A percentile compares a stretch with the other conserved stretches of the same genome.
Evolutionary conservation across 2,329 filamentous ascomycete species (phyloP).

Genomic region (Verticillium zaregamsianum): DNA sequence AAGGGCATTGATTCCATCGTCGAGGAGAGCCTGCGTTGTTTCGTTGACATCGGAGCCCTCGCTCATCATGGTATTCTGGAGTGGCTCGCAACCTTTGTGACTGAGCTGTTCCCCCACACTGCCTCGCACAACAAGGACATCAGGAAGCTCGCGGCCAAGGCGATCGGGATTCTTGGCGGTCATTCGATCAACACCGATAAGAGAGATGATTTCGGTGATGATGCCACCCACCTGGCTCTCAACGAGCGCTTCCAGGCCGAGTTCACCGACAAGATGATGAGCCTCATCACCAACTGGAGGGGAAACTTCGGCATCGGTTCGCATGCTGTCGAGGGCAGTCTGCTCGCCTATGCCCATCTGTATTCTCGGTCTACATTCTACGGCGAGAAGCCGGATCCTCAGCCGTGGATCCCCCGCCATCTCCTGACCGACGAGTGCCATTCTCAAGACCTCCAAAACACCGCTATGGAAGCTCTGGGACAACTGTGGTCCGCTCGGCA

Average conservation of each 20-base stretch:
- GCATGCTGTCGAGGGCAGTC: slow-evolving; percentile 41
- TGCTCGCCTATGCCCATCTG: slow-evolving; percentile 40
- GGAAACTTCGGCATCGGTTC: slow-evolving; percentile 37
- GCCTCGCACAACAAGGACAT: slow-evolving; percentile 67
- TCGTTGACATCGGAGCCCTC: slow-evolving; percentile 52
- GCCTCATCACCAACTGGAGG: slow-evolving; percentile 40
- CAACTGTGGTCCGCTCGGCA: slow-evolving; percentile 44
- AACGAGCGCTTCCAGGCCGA: slow-evolving; percentile 16
- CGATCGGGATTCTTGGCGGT: slow-evolving; percentile 72
- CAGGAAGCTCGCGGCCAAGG: slow-evolving; percentile 62
- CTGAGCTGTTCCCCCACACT: neutral
- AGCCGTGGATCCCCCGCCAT: slow-evolving; percentile 14
- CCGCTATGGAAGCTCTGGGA: slow-evolving; percentile 38
- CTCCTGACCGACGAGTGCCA: slow-evolving; percentile 7
- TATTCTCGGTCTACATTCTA: slow-evolving; percentile 43
- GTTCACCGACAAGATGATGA: slow-evolving; percentile 22
- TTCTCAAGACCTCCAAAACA: slow-evolving; percentile 1
- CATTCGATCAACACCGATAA: slow-evolving; percentile 43
- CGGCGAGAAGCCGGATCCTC: slow-evolving; percentile 14
- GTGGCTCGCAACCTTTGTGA: neutral
- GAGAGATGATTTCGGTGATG: no score
- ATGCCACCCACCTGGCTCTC: slow-evolving; percentile 7
- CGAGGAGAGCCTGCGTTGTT: slow-evolving; percentile 46
- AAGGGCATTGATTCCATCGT: slow-evolving; percentile 23
- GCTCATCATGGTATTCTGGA: slow-evolving; percentile 28